These are phyloP conservation scores for Trichoderma erinaceum DNA, from an alignment of 495 filamentous ascomycete genomes.

Conservation along the genomic window DNA sequence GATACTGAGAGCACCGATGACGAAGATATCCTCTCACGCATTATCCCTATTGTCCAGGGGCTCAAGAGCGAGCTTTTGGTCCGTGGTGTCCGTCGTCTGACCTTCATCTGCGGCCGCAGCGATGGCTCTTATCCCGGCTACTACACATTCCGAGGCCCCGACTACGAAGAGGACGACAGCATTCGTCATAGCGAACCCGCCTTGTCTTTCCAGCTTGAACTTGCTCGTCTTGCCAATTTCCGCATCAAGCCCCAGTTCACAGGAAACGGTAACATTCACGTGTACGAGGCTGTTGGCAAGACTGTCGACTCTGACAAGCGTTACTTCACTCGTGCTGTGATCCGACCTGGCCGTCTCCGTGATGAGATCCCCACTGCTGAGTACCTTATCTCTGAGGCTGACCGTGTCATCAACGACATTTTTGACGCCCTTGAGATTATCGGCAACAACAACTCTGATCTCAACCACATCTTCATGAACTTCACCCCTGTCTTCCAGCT, in stretches of 20 bases:
- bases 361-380: slow-evolving; percentile 97
- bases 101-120: slow-evolving; percentile 92
- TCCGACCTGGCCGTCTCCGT: slow-evolving; percentile 83
- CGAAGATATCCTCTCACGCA: slow-evolving; percentile 66
- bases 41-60: slow-evolving; percentile 67
- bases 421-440: slow-evolving; percentile 96
- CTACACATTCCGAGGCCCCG: slow-evolving; percentile 93
- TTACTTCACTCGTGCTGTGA: slow-evolving; percentile 94
- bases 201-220: slow-evolving; percentile 94
- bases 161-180: slow-evolving; percentile 82
- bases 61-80: slow-evolving; percentile 76
- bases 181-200: slow-evolving; percentile 97
- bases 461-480: slow-evolving; percentile 99
- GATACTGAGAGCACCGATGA: slow-evolving; percentile 87
- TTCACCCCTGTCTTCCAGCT: slow-evolving; percentile 94
- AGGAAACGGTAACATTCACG: slow-evolving; percentile 97
- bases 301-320: slow-evolving; percentile 84
- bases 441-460: slow-evolving; percentile 97
- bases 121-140: slow-evolving; percentile 95
- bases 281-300: slow-evolving; percentile 95
- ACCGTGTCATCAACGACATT: slow-evolving; percentile 95
- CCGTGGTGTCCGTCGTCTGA: slow-evolving; percentile 79
- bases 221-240: slow-evolving; percentile 91
- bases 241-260: slow-evolving; percentile 97
- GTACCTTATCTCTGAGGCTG: slow-evolving; percentile 95